These are phyloP conservation scores for Aspergillus sp. DNA, from an alignment of 2,329 filamentous ascomycete genomes.

Conservation along the genomic window DNA sequence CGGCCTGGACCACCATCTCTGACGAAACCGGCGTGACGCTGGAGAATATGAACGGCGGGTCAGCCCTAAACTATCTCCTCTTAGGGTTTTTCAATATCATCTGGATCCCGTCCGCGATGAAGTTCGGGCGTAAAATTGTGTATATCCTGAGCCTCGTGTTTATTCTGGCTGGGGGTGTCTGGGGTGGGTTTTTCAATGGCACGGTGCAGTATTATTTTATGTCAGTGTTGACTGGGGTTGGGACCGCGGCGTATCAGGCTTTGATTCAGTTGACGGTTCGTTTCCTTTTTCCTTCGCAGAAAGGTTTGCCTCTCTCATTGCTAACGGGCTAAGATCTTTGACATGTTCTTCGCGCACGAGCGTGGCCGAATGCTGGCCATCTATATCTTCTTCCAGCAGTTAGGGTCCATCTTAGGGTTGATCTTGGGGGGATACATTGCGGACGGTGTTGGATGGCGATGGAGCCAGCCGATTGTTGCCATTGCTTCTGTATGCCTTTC, in stretches of 20 bases:
- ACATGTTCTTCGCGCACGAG: conserved; percentile 34
- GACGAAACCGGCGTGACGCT: conserved; percentile 31
- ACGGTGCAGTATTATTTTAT: conserved; percentile 25
- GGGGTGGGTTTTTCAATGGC: conserved; percentile 20
- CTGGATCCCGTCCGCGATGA: conserved; percentile 29
- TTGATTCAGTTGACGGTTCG: conserved; percentile 32
- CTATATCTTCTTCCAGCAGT: conserved; percentile 35
- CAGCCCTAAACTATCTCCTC: conserved; percentile 35
- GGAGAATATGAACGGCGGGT: conserved; percentile 36
- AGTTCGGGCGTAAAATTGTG: conserved; percentile 27
- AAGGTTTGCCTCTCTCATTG: not conserved
- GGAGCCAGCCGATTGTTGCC: conserved; percentile 25
- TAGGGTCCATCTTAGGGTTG: conserved; percentile 31
- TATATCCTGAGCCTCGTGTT: conserved; percentile 28
- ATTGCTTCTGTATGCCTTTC: conserved; percentile 20
- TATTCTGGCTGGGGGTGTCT: conserved; percentile 23
- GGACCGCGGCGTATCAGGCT: conserved; percentile 31
- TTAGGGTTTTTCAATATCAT: conserved; percentile 37
- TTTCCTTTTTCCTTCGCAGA: not conserved
- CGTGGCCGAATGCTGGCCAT: conserved; percentile 30
- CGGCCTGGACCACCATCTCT: conserved; percentile 36
- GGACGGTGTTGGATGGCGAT: conserved; percentile 29
- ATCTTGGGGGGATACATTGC: conserved; percentile 31
- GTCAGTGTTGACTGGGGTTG: conserved; percentile 25
- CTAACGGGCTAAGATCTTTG: conserved; percentile 21